A percentile compares a stretch with the other conserved stretches of the same genome.
Evolutionary conservation across 306 rosid species (phyloP).

Genomic region (Cucurbita argyrosperma): DNA sequence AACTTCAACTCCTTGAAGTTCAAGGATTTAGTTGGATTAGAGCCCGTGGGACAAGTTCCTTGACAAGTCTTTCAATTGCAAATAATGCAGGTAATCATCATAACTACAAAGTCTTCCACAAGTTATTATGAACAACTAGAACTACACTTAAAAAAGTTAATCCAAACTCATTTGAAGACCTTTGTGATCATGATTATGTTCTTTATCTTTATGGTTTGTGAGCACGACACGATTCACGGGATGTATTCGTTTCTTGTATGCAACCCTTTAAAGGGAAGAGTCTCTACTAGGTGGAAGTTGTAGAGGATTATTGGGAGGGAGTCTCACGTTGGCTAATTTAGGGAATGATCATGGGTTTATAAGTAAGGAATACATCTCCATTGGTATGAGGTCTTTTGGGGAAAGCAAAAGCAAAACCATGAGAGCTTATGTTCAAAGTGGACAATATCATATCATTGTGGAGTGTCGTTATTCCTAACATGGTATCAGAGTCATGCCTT

Average conservation of each 20-base stretch:
- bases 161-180: not conserved
- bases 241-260: not conserved
- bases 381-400: no score
- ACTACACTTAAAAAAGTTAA: not conserved
- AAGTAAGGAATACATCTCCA: no score
- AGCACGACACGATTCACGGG: not conserved
- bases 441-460: no score
- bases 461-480: no score
- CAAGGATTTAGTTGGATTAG: slow-evolving; percentile 96
- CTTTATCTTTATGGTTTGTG: not conserved
- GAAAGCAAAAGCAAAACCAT: no score
- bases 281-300: slow-evolving; percentile 61
- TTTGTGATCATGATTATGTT: not conserved
- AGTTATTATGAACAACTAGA: not conserved
- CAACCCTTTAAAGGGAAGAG: slow-evolving; percentile 44
- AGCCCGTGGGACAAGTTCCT: slow-evolving; percentile 40
- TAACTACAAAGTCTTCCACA: not conserved
- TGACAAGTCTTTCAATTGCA: slow-evolving; percentile 60
- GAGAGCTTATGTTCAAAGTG: no score
- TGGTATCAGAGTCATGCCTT: no score
- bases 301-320: no score
- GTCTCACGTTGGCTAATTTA: no score
- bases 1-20: slow-evolving; percentile 65
- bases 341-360: no score
- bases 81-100: slow-evolving; percentile 52